Evolutionary conservation across 305 asterid genomes (phyloP), one percentile per base, ranked within the genome.

Genomic region (Plantago coronopus): DNA sequence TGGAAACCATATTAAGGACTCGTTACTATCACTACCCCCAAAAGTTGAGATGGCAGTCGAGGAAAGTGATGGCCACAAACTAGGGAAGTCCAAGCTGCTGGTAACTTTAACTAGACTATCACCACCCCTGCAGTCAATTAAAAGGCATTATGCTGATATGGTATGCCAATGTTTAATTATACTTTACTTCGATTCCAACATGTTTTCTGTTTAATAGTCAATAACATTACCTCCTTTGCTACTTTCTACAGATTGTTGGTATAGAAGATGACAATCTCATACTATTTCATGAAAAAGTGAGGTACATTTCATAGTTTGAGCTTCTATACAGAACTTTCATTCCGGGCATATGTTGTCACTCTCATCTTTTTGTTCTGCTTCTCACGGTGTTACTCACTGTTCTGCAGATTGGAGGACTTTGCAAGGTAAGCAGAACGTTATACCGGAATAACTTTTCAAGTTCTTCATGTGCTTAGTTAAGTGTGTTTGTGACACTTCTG

Each of bases 1-100:
- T 43, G 99, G 99, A 54, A 89, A 93, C 83, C 97, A 89, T 66
- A 87, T 93, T 61, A 93, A 93, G 78, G 97, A 87, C 48, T 83
- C 97, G 63, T 74, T 93, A 67, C 64, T 76, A 61, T 74, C 83
- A 15, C 75, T 93, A 44, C 99, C 99, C 65, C 95, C 97, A 17
- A 84, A 89, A 76, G 71, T 93, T 67, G 93, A 82, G 75, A 73
- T 93, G 95, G 67, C 62, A 66, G 62, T 83, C 67, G 81, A 80
- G 73, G 90, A 87, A 72, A 75, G 74, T 62, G 71, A 66, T 74
- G 76, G 77, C 68, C 94, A 76, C 69, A 76, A 68, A 69, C 82
- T 68, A 69, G 96, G 96, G 63, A 89, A 78, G 74, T 76, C 85
- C 75, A 85, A 80, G 80, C 81, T 93, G 57, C 65, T 77, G 67